Conservation (phyloP, 805 yeast species). For the Barnettozyma botsteinii region DNA sequence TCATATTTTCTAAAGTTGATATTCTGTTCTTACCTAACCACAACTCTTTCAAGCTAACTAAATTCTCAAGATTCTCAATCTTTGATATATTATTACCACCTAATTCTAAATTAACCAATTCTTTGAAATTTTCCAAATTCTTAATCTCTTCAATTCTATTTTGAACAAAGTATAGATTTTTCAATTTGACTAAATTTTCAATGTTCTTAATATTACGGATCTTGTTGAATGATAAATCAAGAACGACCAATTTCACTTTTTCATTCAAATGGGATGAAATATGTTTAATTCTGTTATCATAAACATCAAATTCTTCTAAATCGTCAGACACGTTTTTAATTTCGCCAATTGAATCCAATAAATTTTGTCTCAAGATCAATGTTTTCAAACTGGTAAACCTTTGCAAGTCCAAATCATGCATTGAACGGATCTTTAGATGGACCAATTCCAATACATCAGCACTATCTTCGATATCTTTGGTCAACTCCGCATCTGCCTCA, state of each 20-base stretch:
- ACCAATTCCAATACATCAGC: conserved; percentile 56
- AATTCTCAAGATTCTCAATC: conserved; percentile 51
- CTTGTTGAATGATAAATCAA: conserved; percentile 88
- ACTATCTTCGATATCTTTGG: conserved; percentile 49
- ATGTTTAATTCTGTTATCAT: conserved; percentile 87
- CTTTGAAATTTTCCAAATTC: conserved; percentile 49
- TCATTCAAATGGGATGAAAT: conserved; percentile 66
- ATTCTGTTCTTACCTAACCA: conserved; percentile 94
- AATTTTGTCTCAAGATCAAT: conserved; percentile 77
- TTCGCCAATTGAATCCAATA: conserved; percentile 66
- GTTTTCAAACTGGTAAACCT: conserved; percentile 53
- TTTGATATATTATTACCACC: conserved; percentile 78
- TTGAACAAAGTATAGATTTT: conserved; percentile 79
- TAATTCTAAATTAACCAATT: conserved; percentile 68
- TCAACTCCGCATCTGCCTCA: conserved; percentile 64
- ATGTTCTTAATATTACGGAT: conserved; percentile 81
- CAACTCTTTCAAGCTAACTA: conserved; percentile 59
- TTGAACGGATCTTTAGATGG: conserved; percentile 60
- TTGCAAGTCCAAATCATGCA: conserved; percentile 54
- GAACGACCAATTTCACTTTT: conserved; percentile 45
- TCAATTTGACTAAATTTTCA: conserved; percentile 53
- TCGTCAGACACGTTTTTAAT: conserved; percentile 54
- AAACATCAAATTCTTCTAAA: conserved; percentile 76
- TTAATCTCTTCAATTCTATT: conserved; percentile 74
- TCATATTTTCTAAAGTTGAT: conserved; percentile 54